phyloP scores from a whole-genome alignment of 257 asterid genomes.

The Solanum chiquidenum region DNA sequence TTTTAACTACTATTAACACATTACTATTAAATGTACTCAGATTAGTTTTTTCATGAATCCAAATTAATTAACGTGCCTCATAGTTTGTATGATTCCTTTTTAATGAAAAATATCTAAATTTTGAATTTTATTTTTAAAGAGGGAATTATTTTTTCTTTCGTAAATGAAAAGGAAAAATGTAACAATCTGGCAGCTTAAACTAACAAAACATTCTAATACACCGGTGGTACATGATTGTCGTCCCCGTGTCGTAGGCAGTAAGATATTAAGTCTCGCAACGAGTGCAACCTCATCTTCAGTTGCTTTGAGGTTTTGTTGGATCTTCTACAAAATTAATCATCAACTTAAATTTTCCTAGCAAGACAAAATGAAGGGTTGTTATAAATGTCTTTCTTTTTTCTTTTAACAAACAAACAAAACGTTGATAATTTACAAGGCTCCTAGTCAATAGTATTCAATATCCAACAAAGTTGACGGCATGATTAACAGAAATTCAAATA shows the following conservation, averaged over 20 bases:
- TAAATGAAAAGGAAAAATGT: not conserved
- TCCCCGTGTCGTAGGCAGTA: accelerated
- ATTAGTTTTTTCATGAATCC: not conserved
- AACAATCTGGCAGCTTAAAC: not conserved
- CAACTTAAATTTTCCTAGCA: not conserved
- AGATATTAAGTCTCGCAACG: no score
- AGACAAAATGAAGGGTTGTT: not conserved
- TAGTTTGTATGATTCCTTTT: not conserved
- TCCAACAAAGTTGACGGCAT: not conserved
- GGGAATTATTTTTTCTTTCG: not conserved
- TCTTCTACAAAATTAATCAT: not conserved
- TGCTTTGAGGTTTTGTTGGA: not conserved
- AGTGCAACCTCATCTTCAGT: not conserved
- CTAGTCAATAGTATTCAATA: not conserved
- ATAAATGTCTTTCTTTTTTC: not conserved
- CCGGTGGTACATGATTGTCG: not conserved
- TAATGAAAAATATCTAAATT: not conserved
- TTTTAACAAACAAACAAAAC: not conserved
- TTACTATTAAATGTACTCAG: not conserved
- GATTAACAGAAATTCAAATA: not conserved
- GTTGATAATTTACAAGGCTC: not conserved
- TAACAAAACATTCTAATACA: no score
- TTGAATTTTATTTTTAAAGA: no score
- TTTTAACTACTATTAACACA: not conserved
- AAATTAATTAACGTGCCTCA: not conserved